Evolutionary conservation across 2,329 filamentous ascomycete genomes (phyloP).

Genomic region (Phialophora expanda): DNA sequence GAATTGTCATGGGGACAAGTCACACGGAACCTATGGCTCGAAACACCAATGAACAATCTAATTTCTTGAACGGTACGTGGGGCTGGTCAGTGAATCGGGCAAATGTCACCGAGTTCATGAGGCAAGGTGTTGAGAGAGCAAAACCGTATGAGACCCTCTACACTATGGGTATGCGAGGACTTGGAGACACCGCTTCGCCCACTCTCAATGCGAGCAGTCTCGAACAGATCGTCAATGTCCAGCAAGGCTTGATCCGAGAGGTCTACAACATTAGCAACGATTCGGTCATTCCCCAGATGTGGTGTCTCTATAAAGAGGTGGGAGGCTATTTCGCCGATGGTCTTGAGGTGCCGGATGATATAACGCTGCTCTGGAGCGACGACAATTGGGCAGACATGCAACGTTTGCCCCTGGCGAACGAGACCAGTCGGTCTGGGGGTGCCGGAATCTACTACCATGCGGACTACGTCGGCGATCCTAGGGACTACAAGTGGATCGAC

Average conservation of each 20-base stretch:
- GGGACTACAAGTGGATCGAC: constrained; percentile 69
- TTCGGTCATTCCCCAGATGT: constrained; percentile 67
- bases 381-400: constrained; percentile 73
- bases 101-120: constrained; percentile 71
- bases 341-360: constrained; percentile 66
- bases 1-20: constrained; percentile 73
- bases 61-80: constrained; percentile 63
- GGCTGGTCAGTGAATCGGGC: constrained; percentile 72
- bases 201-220: constrained; percentile 61
- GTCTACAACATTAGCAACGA: constrained; percentile 60
- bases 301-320: constrained; percentile 77
- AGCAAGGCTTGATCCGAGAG: constrained; percentile 63
- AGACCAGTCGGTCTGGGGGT: constrained; percentile 64
- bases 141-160: constrained; percentile 70
- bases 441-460: constrained; percentile 68
- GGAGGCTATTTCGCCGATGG: constrained; percentile 71
- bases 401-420: constrained; percentile 64
- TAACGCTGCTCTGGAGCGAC: constrained; percentile 71
- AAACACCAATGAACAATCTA: constrained; percentile 52
- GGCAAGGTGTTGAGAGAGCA: constrained; percentile 68
- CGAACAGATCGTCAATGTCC: constrained; percentile 64
- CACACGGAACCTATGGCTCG: constrained; percentile 75
- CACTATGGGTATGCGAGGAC: constrained; percentile 72
- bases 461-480: constrained; percentile 66
- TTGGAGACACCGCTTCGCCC: constrained; percentile 63